These are phyloP conservation scores for Pseudotsuga menziesii DNA, from an alignment of 75 land plant genomes.

Conservation along the genomic window DNA sequence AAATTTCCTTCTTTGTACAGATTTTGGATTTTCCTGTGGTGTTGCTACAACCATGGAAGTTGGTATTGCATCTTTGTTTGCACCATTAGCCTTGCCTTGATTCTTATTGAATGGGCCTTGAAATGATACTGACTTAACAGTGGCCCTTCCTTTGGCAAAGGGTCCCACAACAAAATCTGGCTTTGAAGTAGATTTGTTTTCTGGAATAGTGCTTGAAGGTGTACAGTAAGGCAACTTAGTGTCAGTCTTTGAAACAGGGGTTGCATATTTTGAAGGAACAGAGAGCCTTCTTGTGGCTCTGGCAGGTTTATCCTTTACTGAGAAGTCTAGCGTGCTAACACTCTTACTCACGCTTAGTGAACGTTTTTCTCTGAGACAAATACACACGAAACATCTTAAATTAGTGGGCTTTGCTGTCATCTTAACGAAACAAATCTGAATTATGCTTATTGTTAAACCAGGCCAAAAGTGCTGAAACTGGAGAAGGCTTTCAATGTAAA, in stretches of 20 bases:
- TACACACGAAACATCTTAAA: not conserved
- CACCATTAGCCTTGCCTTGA: conserved; percentile 15
- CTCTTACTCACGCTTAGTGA: conserved; percentile 47
- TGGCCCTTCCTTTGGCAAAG: not conserved
- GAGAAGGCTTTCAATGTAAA: not conserved
- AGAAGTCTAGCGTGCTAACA: conserved; percentile 38
- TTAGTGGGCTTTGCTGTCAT: not conserved
- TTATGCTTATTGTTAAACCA: not conserved
- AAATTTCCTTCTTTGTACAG: conserved; percentile 14
- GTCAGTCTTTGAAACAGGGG: conserved; percentile 4
- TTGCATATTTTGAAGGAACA: conserved; percentile 34
- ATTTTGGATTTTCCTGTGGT: conserved; percentile 23
- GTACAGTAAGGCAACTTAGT: conserved; percentile 15
- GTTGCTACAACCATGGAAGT: conserved; percentile 3
- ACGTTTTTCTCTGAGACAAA: conserved; percentile 26
- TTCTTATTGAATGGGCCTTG: conserved; percentile 12
- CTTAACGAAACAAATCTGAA: not conserved
- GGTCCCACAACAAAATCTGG: conserved; percentile 7
- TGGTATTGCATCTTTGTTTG: conserved; percentile 38
- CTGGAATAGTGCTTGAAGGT: conserved; percentile 31
- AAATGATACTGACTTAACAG: not conserved
- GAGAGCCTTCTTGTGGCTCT: conserved; percentile 58
- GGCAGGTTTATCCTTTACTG: conserved; percentile 37
- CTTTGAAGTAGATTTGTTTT: conserved; percentile 16
- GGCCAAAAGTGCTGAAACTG: not conserved